Evolutionary conservation across 352 stramenopile species (phyloP).

Genomic region (Globisporangium echinulatum): DNA sequence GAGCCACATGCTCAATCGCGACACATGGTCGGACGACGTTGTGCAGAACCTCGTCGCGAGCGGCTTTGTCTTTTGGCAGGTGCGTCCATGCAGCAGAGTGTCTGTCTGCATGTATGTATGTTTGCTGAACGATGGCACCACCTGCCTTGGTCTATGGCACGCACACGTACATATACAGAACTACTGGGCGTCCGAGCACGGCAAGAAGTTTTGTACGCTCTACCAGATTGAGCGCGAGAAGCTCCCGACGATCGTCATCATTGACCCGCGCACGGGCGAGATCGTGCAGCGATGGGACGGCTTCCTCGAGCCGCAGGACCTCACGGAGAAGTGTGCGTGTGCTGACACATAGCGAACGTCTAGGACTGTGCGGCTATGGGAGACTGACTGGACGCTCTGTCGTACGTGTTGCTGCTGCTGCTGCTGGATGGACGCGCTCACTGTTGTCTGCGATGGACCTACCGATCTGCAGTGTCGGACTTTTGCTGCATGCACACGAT

Average conservation of each 20-base stretch:
- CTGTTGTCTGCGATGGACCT: not conserved
- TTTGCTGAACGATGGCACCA: too few species aligned
- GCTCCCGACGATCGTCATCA: slow-evolving; percentile 66
- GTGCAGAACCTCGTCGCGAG: slow-evolving; percentile 92
- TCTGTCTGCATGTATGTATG: too few species aligned
- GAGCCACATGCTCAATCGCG: slow-evolving; percentile 93
- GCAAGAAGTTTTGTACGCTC: slow-evolving; percentile 78
- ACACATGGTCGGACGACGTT: slow-evolving; percentile 94
- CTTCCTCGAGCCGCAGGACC: slow-evolving; percentile 57
- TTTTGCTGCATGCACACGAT: slow-evolving; percentile 53
- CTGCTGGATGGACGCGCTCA: not conserved
- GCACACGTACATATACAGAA: slow-evolving; percentile 23
- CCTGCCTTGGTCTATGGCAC: too few species aligned
- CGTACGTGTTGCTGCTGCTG: too few species aligned
- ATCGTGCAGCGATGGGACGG: slow-evolving; percentile 60
- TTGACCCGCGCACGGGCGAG: slow-evolving; percentile 71
- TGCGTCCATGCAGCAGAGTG: slow-evolving; percentile 11
- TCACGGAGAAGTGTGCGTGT: slow-evolving; percentile 70
- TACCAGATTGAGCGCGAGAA: slow-evolving; percentile 70
- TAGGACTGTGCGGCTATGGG: too few species aligned
- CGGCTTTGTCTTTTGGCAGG: slow-evolving; percentile 94
- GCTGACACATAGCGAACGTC: too few species aligned
- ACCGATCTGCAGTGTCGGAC: slow-evolving; percentile 39
- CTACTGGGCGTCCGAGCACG: slow-evolving; percentile 70
- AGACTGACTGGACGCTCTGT: too few species aligned